Conservation (phyloP, 1,139 yeast species). For the Kurtzmaniella natalensis region DNA sequence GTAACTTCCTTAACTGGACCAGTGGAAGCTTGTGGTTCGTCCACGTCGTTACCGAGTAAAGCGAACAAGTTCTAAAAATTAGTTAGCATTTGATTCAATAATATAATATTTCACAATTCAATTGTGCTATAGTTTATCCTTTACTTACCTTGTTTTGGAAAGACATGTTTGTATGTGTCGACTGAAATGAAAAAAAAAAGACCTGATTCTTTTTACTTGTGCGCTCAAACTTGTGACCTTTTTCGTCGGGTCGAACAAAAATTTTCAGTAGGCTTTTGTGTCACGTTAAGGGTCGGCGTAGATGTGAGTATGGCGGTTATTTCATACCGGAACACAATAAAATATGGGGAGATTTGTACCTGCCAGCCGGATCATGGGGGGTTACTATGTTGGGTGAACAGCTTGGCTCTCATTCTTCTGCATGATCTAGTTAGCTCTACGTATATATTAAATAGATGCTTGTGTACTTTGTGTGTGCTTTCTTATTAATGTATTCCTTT, state of each 20-base stretch:
- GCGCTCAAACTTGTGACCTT: conserved; percentile 12
- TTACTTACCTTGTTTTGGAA: conserved; percentile 51
- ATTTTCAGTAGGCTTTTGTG: conserved; percentile 7
- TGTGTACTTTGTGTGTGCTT: too few species aligned
- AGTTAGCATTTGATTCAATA: conserved; percentile 12
- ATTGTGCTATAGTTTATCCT: conserved; percentile 8
- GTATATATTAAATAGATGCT: too few species aligned
- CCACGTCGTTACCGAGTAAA: conserved; percentile 74
- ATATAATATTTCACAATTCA: conserved; percentile 1
- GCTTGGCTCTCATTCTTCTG: too few species aligned
- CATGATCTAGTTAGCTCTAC: too few species aligned
- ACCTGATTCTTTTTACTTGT: conserved; percentile 14
- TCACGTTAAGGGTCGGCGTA: conserved; percentile 7
- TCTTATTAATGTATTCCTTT: too few species aligned
- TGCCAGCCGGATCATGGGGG: too few species aligned
- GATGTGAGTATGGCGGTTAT: conserved; percentile 4
- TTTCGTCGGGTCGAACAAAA: conserved; percentile 9
- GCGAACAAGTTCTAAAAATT: conserved; percentile 41
- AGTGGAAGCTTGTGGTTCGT: conserved; percentile 50
- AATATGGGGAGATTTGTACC: too few species aligned
- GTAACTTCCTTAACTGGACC: conserved; percentile 68
- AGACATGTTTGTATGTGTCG: conserved; percentile 30
- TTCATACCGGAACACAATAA: too few species aligned
- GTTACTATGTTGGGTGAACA: too few species aligned
- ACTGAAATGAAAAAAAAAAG: conserved; percentile 9